Conservation (phyloP, 768 basidiomycete genomes). For the Kwoniella heveanensis region DNA sequence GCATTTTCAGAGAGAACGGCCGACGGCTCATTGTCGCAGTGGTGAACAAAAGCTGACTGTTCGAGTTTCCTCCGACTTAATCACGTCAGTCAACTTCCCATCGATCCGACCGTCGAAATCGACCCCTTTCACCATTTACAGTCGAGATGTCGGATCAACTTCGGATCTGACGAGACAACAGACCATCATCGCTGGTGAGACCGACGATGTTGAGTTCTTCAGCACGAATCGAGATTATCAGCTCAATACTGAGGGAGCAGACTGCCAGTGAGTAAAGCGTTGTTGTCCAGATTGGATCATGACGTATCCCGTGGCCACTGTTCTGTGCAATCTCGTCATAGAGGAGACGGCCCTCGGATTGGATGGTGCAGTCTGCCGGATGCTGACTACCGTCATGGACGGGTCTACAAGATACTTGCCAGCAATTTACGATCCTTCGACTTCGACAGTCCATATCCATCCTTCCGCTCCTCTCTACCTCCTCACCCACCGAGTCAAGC, state of each 20-base stretch:
- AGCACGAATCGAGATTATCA: slow-evolving; percentile 64
- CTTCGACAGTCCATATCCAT: slow-evolving; percentile 66
- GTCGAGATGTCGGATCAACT: slow-evolving; percentile 29
- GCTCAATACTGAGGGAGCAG: slow-evolving; percentile 56
- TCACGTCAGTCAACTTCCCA: slow-evolving; percentile 52
- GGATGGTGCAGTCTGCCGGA: no score
- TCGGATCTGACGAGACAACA: slow-evolving; percentile 41
- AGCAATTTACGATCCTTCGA: slow-evolving; percentile 76
- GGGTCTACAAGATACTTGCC: slow-evolving; percentile 67
- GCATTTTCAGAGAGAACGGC: no score
- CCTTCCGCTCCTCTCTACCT: slow-evolving; percentile 66
- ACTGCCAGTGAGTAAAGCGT: slow-evolving; percentile 66
- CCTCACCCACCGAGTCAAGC: slow-evolving; percentile 77
- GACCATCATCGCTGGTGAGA: slow-evolving; percentile 74
- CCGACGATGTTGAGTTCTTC: slow-evolving; percentile 78
- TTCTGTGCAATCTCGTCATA: no score
- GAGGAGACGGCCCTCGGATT: no score
- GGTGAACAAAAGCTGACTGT: no score
- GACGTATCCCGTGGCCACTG: no score
- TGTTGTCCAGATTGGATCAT: no score
- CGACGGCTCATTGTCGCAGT: no score
- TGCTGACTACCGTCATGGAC: neutral
- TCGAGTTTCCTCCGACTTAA: neutral
- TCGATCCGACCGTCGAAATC: slow-evolving; percentile 48
- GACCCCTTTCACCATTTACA: slow-evolving; percentile 50